Evolutionary conservation across 768 basidiomycete genomes (phyloP).

Genomic region (Lentinula raphanica): DNA sequence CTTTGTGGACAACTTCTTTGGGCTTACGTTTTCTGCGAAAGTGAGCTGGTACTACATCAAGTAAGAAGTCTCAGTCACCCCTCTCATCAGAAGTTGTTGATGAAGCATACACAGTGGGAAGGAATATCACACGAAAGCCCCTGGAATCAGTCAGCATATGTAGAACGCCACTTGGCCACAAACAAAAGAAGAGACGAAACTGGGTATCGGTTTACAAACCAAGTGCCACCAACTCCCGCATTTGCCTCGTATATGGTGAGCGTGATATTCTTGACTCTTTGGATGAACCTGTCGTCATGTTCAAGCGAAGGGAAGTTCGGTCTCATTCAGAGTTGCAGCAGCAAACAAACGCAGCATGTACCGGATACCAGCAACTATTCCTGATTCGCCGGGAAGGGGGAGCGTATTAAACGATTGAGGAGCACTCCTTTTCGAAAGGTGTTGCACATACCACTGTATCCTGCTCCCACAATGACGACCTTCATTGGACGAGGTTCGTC

Average conservation of each 20-base stretch:
- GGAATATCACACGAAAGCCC: conserved; percentile 62
- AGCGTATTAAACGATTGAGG: neutral
- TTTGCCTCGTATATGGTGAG: conserved; percentile 58
- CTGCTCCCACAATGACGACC: conserved; percentile 53
- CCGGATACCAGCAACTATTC: conserved; percentile 54
- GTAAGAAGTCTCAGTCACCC: neutral
- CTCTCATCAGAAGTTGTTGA: neutral
- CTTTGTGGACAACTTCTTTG: neutral
- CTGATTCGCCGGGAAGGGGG: conserved; percentile 21
- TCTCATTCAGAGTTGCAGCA: neutral
- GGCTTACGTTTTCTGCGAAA: conserved; percentile 46
- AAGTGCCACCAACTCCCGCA: conserved; percentile 57
- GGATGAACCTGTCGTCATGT: conserved; percentile 35
- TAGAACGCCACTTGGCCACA: no score
- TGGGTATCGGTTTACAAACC: conserved; percentile 31
- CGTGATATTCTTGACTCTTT: conserved; percentile 47
- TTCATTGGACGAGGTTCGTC: conserved; percentile 51
- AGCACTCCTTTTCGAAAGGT: conserved; percentile 4
- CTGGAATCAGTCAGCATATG: no score
- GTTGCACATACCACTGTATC: conserved; percentile 51
- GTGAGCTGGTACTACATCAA: conserved; percentile 48
- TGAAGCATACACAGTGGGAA: conserved; percentile 38
- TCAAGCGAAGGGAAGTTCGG: no score
- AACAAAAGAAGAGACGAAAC: no score
- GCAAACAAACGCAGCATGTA: conserved; percentile 16